phyloP scores from a whole-genome alignment of 1,139 yeast species.

The Zygoascus meyerae region DNA sequence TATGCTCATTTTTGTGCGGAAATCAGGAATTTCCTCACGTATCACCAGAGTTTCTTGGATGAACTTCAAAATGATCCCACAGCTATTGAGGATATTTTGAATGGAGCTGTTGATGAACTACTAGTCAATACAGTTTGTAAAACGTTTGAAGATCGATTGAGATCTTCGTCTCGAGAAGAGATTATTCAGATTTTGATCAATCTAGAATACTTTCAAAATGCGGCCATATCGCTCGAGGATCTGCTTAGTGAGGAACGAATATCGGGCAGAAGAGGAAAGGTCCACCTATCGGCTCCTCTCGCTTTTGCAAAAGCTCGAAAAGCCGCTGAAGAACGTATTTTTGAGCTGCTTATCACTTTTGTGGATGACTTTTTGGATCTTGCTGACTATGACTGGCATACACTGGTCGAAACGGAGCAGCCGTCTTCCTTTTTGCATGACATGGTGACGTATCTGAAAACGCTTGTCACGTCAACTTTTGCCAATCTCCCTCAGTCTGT shows the following conservation, averaged over 20 bases:
- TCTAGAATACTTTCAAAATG: slow-evolving; percentile 71
- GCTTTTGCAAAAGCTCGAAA: slow-evolving; percentile 60
- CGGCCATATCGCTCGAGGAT: slow-evolving; percentile 43
- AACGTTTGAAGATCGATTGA: slow-evolving; percentile 59
- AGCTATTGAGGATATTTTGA: slow-evolving; percentile 37
- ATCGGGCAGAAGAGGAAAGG: slow-evolving; percentile 32
- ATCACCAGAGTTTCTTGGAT: slow-evolving; percentile 56
- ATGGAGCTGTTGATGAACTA: slow-evolving; percentile 58
- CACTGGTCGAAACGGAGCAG: slow-evolving; percentile 43
- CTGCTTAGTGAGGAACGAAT: slow-evolving; percentile 32
- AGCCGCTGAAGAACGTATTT: slow-evolving; percentile 74
- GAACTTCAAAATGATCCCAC: slow-evolving; percentile 54
- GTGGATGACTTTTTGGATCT: slow-evolving; percentile 76
- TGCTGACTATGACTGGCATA: slow-evolving; percentile 80
- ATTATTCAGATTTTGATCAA: slow-evolving; percentile 85
- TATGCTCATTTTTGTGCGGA: slow-evolving; percentile 83
- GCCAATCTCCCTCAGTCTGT: slow-evolving; percentile 75
- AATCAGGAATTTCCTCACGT: slow-evolving; percentile 57
- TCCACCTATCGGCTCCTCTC: slow-evolving; percentile 45
- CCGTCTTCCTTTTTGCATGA: slow-evolving; percentile 78
- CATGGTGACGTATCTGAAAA: slow-evolving; percentile 80
- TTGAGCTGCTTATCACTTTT: slow-evolving; percentile 61
- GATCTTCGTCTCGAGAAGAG: slow-evolving; percentile 74
- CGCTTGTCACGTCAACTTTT: slow-evolving; percentile 82
- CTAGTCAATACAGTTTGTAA: slow-evolving; percentile 65